Percentiles rank a stretch among this genome's conserved stretches.
Conservation (phyloP, 345 rosid species). For the Sonneratia caseolaris region DNA sequence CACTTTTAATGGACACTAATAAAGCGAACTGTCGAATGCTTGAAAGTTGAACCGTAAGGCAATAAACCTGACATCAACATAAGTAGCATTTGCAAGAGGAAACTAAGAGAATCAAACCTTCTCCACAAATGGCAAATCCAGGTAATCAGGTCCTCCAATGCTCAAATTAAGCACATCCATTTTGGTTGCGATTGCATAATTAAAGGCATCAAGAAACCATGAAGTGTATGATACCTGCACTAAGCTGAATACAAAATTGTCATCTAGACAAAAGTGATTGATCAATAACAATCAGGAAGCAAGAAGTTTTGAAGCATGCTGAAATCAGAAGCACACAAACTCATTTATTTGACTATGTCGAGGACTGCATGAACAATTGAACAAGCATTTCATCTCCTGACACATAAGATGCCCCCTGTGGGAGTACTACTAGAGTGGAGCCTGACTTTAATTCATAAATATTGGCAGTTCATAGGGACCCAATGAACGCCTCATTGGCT, state of each 20-base stretch:
- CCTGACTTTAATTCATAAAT: no score
- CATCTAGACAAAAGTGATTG: slow-evolving; percentile 35
- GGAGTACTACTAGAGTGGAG: no score
- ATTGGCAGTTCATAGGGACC: neutral
- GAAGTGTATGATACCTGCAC: slow-evolving; percentile 99
- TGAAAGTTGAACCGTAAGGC: neutral
- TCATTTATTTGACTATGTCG: neutral
- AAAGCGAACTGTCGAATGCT: neutral
- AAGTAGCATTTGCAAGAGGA: neutral
- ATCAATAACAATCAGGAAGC: neutral
- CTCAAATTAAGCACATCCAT: slow-evolving; percentile 98
- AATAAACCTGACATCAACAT: neutral
- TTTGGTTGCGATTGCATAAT: slow-evolving; percentile 84
- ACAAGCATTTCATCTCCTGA: neutral
- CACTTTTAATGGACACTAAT: neutral
- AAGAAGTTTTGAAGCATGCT: neutral
- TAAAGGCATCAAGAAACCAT: slow-evolving; percentile 98
- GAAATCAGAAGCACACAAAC: neutral
- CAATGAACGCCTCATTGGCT: slow-evolving; percentile 1
- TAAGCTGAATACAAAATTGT: slow-evolving; percentile 77
- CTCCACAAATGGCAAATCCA: slow-evolving; percentile 97
- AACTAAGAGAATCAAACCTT: slow-evolving; percentile 42
- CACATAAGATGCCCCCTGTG: neutral
- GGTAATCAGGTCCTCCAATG: slow-evolving; percentile 96
- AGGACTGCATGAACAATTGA: neutral